A percentile compares a stretch with the other conserved stretches of the same genome.
Conservation (phyloP, 1,284 basidiomycete genomes). For the Anthracocystis walkeri region DNA sequence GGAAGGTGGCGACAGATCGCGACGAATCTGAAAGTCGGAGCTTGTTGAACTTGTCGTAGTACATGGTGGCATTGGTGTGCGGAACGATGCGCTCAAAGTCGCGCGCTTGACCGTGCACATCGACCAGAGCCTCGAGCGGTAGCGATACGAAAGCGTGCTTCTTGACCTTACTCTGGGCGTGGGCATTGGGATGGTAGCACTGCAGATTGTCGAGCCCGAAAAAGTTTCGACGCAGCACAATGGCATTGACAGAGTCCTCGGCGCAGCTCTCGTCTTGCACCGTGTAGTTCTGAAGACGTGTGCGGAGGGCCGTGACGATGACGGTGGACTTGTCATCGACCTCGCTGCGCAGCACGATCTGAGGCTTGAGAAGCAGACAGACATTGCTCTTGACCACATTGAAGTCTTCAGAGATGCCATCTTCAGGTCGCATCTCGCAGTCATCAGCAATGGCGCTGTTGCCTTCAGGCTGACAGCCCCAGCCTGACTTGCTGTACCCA, state of each 20-base stretch:
- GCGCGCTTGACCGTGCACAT: constrained; percentile 39
- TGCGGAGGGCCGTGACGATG: constrained; percentile 84
- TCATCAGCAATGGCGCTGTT: constrained; percentile 7
- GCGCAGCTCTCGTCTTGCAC: constrained; percentile 83
- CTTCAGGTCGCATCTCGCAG: constrained; percentile 37
- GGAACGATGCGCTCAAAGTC: constrained; percentile 83
- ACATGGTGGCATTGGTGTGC: constrained; percentile 85
- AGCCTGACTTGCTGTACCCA: constrained; percentile 33
- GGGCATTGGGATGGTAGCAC: constrained; percentile 80
- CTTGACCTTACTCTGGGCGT: constrained; percentile 65
- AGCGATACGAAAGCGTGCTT: constrained; percentile 72
- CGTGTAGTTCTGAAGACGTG: constrained; percentile 82
- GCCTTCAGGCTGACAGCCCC: constrained; percentile 27
- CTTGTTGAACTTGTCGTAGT: constrained; percentile 92
- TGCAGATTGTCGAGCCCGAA: constrained; percentile 83
- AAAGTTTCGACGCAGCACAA: constrained; percentile 86
- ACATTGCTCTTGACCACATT: constrained; percentile 77
- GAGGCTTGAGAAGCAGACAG: constrained; percentile 88
- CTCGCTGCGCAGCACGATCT: constrained; percentile 83
- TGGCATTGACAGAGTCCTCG: constrained; percentile 86
- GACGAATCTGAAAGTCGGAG: constrained; percentile 77
- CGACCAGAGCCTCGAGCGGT: constrained; percentile 80
- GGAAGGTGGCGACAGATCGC: constrained; percentile 71
- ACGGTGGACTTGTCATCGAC: constrained; percentile 77
- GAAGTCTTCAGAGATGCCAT: constrained; percentile 70